phyloP scores from a whole-genome alignment of 1,284 basidiomycete genomes.

The Leccinum subspadiceum region DNA sequence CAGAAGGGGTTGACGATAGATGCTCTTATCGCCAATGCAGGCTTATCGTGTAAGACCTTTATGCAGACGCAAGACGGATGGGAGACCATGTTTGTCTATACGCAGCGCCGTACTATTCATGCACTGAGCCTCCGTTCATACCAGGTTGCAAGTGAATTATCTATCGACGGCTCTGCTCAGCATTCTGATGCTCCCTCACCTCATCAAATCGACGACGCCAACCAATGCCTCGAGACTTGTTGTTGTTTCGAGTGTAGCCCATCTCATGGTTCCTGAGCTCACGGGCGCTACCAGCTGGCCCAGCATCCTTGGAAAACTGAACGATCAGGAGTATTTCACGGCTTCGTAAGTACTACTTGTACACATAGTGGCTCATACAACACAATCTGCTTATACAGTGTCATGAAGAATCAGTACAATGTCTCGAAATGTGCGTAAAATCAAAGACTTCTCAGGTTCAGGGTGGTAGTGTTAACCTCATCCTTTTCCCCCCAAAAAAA shows the following conservation, averaged over 20 bases:
- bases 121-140: neutral
- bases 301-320: constrained; percentile 33
- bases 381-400: constrained; percentile 7
- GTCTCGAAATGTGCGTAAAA: constrained; percentile 35
- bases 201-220: constrained; percentile 27
- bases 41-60: constrained; percentile 17
- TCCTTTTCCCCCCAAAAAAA: neutral
- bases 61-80: constrained; percentile 30
- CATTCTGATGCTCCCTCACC: constrained; percentile 33
- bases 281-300: constrained; percentile 13
- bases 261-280: constrained; percentile 14
- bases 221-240: constrained; percentile 27
- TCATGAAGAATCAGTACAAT: constrained; percentile 31
- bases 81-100: constrained; percentile 27
- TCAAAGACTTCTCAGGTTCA: neutral
- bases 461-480: neutral
- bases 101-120: neutral
- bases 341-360: constrained; percentile 20
- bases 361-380: neutral
- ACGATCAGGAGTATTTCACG: constrained; percentile 29
- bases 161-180: constrained; percentile 32
- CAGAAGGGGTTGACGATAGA: constrained; percentile 18
- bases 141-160: constrained; percentile 35
- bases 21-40: constrained; percentile 29
- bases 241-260: constrained; percentile 29